A percentile compares a stretch with the other conserved stretches of the same genome.
Conservation (phyloP, 2,329 filamentous ascomycete species). For the Arthrinium phaeospermum region DNA sequence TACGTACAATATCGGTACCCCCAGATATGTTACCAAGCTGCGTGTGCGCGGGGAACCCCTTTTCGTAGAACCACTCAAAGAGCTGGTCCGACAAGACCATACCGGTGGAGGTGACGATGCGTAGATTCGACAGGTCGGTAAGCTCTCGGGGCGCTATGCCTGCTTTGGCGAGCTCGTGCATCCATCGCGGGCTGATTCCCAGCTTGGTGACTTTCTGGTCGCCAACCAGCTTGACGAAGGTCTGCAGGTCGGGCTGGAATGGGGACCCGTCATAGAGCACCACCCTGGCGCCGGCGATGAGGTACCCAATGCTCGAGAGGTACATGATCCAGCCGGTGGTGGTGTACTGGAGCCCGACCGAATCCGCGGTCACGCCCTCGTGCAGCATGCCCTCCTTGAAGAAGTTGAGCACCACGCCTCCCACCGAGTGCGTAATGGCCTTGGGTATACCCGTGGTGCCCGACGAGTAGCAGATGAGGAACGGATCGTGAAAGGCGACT, state of each 20-base stretch:
- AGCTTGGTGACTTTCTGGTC: conserved; percentile 73
- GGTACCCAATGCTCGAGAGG: conserved; percentile 61
- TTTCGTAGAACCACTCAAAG: conserved; percentile 80
- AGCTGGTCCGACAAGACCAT: conserved; percentile 81
- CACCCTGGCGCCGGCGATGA: conserved; percentile 65
- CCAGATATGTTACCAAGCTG: conserved; percentile 78
- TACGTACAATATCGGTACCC: conserved; percentile 74
- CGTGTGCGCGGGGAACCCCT: conserved; percentile 68
- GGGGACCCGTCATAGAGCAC: conserved; percentile 86
- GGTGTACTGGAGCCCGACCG: conserved; percentile 60
- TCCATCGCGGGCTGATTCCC: conserved; percentile 77
- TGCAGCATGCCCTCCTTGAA: conserved; percentile 65
- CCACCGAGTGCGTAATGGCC: conserved; percentile 81
- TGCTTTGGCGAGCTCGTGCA: conserved; percentile 73
- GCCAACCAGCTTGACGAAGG: conserved; percentile 67
- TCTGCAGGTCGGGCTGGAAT: conserved; percentile 70
- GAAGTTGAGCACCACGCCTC: conserved; percentile 62
- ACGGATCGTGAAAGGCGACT: conserved; percentile 74
- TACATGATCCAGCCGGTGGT: conserved; percentile 93
- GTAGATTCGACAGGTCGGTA: conserved; percentile 66
- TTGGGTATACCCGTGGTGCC: conserved; percentile 86
- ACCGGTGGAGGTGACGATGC: conserved; percentile 72
- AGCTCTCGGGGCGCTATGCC: conserved; percentile 66
- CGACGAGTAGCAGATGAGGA: conserved; percentile 78
- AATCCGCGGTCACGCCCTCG: conserved; percentile 46